phyloP scores from a whole-genome alignment of 345 rosid species.

The Cochlearia excelsa region DNA sequence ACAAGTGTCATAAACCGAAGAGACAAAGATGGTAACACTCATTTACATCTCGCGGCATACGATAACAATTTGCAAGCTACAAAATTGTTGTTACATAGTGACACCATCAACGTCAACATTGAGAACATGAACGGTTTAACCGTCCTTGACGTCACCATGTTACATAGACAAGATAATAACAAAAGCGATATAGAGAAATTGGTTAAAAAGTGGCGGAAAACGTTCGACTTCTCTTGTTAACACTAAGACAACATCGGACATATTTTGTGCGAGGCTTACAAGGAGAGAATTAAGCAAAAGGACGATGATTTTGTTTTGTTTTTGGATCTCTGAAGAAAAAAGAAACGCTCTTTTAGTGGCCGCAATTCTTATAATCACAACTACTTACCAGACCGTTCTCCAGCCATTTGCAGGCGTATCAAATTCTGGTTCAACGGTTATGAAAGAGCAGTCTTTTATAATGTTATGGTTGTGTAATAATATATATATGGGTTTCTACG shows the following conservation, averaged over 20 bases:
- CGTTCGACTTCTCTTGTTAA: background rate
- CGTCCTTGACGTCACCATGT: constrained; percentile 25
- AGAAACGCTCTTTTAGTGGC: constrained; percentile 35
- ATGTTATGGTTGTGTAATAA: too few species aligned
- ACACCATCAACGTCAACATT: constrained; percentile 18
- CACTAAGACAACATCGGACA: constrained; percentile 1
- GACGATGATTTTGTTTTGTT: constrained; percentile 1
- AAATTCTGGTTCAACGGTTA: too few species aligned
- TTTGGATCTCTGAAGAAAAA: constrained; percentile 19
- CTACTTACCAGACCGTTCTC: constrained; percentile 35
- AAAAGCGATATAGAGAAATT: constrained; percentile 11
- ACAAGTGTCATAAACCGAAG: constrained; percentile 22
- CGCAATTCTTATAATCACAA: constrained; percentile 35
- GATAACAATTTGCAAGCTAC: constrained; percentile 19
- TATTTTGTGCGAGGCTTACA: constrained; percentile 8
- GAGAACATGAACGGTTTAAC: constrained; percentile 23
- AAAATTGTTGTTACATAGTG: constrained; percentile 15
- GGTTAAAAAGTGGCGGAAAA: background rate
- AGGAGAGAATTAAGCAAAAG: constrained; percentile 3
- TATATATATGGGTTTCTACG: too few species aligned
- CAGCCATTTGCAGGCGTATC: constrained; percentile 13
- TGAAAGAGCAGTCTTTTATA: too few species aligned
- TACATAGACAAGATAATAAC: background rate
- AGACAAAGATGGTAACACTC: constrained; percentile 34
- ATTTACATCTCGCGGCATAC: constrained; percentile 32